These are phyloP conservation scores for Leccinum pellstonianum DNA, from an alignment of 768 basidiomycete species.

Conservation along the genomic window DNA sequence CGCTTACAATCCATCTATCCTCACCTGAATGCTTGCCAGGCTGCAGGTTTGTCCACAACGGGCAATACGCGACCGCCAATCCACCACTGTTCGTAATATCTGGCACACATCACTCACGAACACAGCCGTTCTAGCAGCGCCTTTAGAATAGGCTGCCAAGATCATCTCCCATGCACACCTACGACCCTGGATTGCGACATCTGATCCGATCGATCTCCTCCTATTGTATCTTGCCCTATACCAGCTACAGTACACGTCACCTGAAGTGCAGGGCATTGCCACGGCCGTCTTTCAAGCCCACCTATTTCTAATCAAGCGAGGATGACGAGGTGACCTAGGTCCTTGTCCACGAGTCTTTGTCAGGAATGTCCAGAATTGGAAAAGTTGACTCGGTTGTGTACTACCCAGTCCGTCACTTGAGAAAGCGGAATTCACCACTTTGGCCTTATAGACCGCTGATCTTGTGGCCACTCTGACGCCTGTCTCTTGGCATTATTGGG, in stretches of 20 bases:
- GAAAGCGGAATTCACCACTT: slow-evolving; percentile 3
- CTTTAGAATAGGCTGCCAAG: background rate
- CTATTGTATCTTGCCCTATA: slow-evolving; percentile 11
- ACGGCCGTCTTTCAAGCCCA: background rate
- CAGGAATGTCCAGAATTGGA: background rate
- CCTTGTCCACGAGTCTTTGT: slow-evolving; percentile 14
- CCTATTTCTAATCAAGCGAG: slow-evolving; percentile 7
- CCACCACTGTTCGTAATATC: background rate
- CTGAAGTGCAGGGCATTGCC: background rate
- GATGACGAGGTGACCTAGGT: slow-evolving; percentile 27
- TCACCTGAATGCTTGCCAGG: background rate
- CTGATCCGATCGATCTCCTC: slow-evolving; percentile 23
- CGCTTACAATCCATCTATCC: slow-evolving; percentile 4
- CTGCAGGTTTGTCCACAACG: background rate
- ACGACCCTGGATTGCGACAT: slow-evolving; percentile 7
- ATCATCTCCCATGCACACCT: background rate
- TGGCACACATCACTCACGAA: slow-evolving; percentile 1
- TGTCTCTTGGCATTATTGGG: slow-evolving; percentile 7
- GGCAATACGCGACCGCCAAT: background rate
- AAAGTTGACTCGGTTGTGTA: background rate
- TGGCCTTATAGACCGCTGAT: background rate
- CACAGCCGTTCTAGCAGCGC: background rate
- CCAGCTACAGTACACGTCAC: slow-evolving; percentile 12
- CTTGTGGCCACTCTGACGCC: slow-evolving; percentile 7
- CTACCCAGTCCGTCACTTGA: background rate